phyloP scores from a whole-genome alignment of 176 grass and related monocot species.

The Saccharum spontaneum region DNA sequence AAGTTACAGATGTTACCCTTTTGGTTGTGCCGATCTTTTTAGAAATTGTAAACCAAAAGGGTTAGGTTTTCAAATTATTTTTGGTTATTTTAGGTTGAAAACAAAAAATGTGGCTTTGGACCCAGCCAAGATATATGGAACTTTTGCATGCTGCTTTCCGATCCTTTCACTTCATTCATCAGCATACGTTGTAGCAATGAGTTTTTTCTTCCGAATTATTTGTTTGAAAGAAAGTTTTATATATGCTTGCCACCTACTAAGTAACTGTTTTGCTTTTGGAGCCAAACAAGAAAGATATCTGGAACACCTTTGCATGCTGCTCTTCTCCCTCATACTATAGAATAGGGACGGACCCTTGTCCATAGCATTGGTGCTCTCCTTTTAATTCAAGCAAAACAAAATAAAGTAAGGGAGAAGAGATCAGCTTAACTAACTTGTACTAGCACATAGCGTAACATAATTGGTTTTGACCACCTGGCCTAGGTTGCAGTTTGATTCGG shows the following conservation, averaged over 20 bases:
- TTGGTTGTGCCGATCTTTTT: too few relatives aligned
- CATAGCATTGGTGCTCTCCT: neutral
- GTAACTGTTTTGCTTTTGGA: neutral
- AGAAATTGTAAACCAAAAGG: too few relatives aligned
- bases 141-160: neutral
- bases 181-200: neutral
- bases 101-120: neutral
- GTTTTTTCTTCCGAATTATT: neutral
- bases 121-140: slow-evolving; percentile 14
- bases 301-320: neutral
- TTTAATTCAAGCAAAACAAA: slow-evolving; percentile 32
- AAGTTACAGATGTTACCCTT: neutral
- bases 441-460: neutral
- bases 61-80: neutral
- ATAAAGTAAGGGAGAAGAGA: neutral
- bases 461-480: slow-evolving; percentile 36
- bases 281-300: neutral
- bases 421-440: neutral
- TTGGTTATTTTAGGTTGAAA: neutral
- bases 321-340: neutral
- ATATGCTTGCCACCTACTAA: neutral
- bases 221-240: neutral
- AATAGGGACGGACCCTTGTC: too few relatives aligned
- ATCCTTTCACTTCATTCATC: neutral
- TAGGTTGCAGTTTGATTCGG: slow-evolving; percentile 29